These are phyloP conservation scores for Arachnopeziza araneosa DNA, from an alignment of 2,329 filamentous ascomycete genomes.

Conservation along the genomic window DNA sequence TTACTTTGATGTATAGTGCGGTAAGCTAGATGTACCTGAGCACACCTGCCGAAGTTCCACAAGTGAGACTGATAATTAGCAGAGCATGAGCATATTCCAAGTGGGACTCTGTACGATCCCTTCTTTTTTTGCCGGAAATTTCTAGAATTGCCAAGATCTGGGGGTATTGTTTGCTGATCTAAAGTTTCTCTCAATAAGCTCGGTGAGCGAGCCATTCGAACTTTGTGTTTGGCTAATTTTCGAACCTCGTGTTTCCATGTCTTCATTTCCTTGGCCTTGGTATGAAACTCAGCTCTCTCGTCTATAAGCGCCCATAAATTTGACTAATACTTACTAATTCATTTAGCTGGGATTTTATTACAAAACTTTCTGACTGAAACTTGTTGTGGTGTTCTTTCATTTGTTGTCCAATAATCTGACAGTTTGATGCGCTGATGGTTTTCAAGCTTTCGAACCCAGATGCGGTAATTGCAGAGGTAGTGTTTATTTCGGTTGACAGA, in stretches of 20 bases:
- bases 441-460: not conserved
- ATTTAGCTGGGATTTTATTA: not conserved
- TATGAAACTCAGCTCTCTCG: not conserved
- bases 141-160: not conserved
- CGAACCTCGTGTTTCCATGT: not conserved
- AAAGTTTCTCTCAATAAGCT: not conserved
- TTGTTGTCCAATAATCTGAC: not conserved
- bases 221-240: not conserved
- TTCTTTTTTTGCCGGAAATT: not conserved
- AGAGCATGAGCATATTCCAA: not conserved
- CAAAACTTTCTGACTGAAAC: not conserved
- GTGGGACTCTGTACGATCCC: not conserved
- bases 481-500: not conserved
- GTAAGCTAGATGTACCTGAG: not conserved
- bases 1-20: not conserved
- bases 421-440: not conserved
- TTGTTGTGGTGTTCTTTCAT: not conserved
- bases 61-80: not conserved
- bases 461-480: not conserved
- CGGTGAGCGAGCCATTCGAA: not conserved
- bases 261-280: not conserved
- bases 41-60: not conserved
- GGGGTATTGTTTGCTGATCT: not conserved
- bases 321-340: not conserved
- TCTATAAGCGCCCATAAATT: not conserved